A percentile compares a stretch with the other conserved stretches of the same genome.
Conservation (phyloP, 2,329 filamentous ascomycete species). For the Fusarium tuaranense region DNA sequence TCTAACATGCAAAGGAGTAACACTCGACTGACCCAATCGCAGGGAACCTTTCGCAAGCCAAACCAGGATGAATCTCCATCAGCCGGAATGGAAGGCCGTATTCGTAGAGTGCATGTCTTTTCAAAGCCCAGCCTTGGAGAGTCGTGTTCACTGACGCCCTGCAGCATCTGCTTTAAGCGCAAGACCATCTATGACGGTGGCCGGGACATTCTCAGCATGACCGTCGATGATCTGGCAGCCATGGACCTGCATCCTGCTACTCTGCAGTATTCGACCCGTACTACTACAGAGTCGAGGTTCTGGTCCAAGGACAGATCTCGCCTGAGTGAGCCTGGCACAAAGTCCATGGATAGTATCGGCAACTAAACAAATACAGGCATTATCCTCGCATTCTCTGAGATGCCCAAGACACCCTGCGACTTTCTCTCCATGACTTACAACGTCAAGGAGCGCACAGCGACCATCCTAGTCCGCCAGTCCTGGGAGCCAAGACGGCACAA, state of each 20-base stretch:
- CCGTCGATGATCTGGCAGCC: slow-evolving; percentile 48
- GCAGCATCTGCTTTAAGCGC: slow-evolving; percentile 52
- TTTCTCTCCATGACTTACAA: slow-evolving; percentile 61
- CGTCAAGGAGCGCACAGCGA: slow-evolving; percentile 52
- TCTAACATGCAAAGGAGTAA: neutral
- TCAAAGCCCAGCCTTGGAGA: neutral
- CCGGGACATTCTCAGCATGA: slow-evolving; percentile 52
- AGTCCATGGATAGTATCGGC: too few relatives aligned
- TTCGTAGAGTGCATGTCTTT: slow-evolving; percentile 49
- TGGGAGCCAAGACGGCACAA: slow-evolving; percentile 56
- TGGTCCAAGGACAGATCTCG: slow-evolving; percentile 54
- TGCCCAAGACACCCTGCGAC: slow-evolving; percentile 59
- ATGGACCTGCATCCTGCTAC: slow-evolving; percentile 55
- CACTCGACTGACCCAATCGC: neutral
- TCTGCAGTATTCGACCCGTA: slow-evolving; percentile 53
- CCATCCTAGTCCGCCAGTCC: slow-evolving; percentile 57
- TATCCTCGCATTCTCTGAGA: slow-evolving; percentile 58
- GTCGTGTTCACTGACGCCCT: slow-evolving; percentile 5
- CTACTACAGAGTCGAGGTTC: slow-evolving; percentile 55
- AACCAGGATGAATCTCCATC: slow-evolving; percentile 34
- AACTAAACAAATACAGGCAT: slow-evolving; percentile 47
- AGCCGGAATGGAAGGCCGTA: slow-evolving; percentile 49
- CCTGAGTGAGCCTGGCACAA: slow-evolving; percentile 42
- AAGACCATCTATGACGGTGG: slow-evolving; percentile 47
- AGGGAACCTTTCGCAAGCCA: slow-evolving; percentile 44